Evolutionary conservation across 805 yeast species (phyloP).

Genomic region (Candida insectalens): DNA sequence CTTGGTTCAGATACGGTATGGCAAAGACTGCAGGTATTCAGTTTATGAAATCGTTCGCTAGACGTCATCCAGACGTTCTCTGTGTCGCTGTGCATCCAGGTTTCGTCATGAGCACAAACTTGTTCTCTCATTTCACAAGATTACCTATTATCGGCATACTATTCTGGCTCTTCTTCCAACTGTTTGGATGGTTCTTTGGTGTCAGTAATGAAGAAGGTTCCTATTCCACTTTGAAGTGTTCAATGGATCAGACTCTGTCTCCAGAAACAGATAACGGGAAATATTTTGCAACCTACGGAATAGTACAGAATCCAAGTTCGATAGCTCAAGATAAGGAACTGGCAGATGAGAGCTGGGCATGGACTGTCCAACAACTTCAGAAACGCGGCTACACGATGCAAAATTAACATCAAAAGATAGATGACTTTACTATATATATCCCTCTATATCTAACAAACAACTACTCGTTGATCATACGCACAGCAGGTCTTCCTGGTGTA

Average conservation of each 20-base stretch:
- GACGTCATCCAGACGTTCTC: slow-evolving; percentile 54
- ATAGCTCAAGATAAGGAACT: slow-evolving; percentile 49
- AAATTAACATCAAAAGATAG: slow-evolving; percentile 3
- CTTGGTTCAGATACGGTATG: slow-evolving; percentile 70
- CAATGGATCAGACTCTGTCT: slow-evolving; percentile 42
- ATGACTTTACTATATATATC: too few relatives aligned
- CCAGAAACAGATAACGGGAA: slow-evolving; percentile 57
- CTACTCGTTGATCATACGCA: slow-evolving; percentile 56
- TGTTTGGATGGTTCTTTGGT: slow-evolving; percentile 62
- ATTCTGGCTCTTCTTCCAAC: slow-evolving; percentile 63
- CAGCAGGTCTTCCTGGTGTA: slow-evolving; percentile 91
- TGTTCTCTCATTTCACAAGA: slow-evolving; percentile 69
- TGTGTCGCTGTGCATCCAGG: slow-evolving; percentile 76
- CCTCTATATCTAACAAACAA: too few relatives aligned
- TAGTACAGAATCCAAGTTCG: slow-evolving; percentile 42
- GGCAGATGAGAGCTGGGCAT: slow-evolving; percentile 67
- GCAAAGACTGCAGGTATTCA: slow-evolving; percentile 78
- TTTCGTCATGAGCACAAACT: slow-evolving; percentile 70
- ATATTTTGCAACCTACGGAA: slow-evolving; percentile 55
- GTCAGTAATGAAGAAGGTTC: slow-evolving; percentile 66
- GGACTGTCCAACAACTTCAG: slow-evolving; percentile 58
- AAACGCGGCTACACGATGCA: slow-evolving; percentile 34
- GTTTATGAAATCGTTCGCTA: slow-evolving; percentile 51
- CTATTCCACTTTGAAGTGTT: slow-evolving; percentile 51
- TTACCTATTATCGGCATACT: slow-evolving; percentile 68